phyloP scores from a whole-genome alignment of 345 rosid species.

The Salix arbutifolia region DNA sequence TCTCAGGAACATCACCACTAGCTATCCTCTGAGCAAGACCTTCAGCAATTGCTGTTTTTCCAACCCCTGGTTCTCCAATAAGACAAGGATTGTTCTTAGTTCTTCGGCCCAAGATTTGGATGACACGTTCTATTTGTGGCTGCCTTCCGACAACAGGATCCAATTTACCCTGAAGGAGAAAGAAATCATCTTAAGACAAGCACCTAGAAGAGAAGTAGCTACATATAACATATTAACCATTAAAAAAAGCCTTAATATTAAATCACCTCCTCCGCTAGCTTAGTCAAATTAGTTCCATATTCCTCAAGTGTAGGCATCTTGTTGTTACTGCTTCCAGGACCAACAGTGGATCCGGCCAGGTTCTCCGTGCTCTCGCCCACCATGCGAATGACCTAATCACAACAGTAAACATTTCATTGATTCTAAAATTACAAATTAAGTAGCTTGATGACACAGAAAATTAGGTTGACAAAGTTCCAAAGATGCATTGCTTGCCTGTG shows the following conservation, averaged over 20 bases:
- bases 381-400: conserved; percentile 85
- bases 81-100: conserved; percentile 98
- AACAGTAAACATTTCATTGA: conserved; percentile 8
- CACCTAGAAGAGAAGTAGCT: not conserved
- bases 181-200: not conserved
- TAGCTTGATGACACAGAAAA: not conserved
- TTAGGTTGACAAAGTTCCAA: not conserved
- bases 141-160: conserved; percentile 99
- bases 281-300: conserved; percentile 95
- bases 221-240: not conserved
- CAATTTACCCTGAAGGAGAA: conserved; percentile 67
- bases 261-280: conserved; percentile 90
- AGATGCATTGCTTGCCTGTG: conserved; percentile 61
- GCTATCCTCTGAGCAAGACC: conserved; percentile 97
- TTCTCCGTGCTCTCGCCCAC: conserved; percentile 90
- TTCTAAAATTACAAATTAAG: not conserved
- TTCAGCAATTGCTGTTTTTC: conserved; percentile 99
- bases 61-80: conserved; percentile 99
- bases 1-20: conserved; percentile 93
- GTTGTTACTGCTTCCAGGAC: conserved; percentile 68
- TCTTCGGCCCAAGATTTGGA: conserved; percentile 92
- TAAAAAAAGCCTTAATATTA: not conserved
- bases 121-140: conserved; percentile 87
- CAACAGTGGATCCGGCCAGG: conserved; percentile 64
- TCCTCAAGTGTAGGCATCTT: conserved; percentile 99